Evolutionary conservation across 2,329 filamentous ascomycete genomes (phyloP), one percentile per base, ranked within the genome.

Genomic region (Beauveria sp.): DNA sequence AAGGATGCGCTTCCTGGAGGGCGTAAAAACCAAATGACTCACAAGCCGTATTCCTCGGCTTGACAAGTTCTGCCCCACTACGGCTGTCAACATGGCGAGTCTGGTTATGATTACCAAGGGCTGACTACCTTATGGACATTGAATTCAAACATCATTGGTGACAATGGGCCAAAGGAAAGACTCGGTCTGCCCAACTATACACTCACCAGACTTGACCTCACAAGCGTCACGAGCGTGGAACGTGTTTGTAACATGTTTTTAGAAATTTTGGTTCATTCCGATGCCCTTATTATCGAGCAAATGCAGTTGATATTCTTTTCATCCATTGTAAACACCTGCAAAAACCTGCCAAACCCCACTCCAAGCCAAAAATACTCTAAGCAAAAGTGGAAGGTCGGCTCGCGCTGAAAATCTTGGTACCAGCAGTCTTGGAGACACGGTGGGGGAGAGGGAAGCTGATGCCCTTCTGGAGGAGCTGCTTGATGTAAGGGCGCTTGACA

Each of bases 401-500:
- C 76, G 91, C 87, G 77, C 89, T 86, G 85, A 96, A 99, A 78
- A 98, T 77, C 87, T 96, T 96, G 85, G 89, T 90, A 84, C 83
- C 87, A 78, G 79, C 80, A 80, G 85, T 84, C 83, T 92, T 93
- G 83, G 88, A 84, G 76, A 93, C 82, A 75, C 96, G 95, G 87
- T 99, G 95, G 77, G 95, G 95, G 71, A 99, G 91, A 78, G 95
- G 95, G 91, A 99, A 99, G 81, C 89, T 91, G 80, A 99, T 90
- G 80, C 87, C 79, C 89, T 98, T 98, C 81, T 85, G 82, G 77
- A 96, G 82, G 79, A 99, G 91, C 84, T 99, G 95, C 87, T 93
- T 96, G 86, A 99, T 96, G 88, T 99, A 99, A 70, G 95, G 93
- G 79, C 95, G 91, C 85, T 93, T 95, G 84, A 99, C 83, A 77